phyloP scores from a whole-genome alignment of 108 stramenopile genomes.

The Craspedostauros australis region DNA sequence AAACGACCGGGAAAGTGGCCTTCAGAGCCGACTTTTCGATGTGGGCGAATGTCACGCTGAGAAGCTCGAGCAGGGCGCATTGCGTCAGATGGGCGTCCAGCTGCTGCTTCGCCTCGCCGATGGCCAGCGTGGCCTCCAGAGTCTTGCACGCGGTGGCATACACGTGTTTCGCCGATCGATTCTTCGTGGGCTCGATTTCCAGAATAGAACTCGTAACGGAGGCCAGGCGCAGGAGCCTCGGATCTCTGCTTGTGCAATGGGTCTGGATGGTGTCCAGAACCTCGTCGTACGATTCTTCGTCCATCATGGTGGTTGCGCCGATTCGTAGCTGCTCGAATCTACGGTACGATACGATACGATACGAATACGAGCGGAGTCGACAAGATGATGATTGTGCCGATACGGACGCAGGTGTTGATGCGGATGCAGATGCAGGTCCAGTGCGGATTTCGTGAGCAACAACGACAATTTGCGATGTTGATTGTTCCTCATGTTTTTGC shows the following conservation, averaged over 20 bases:
- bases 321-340: too few relatives aligned
- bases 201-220: conserved; percentile 34
- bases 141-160: conserved; percentile 37
- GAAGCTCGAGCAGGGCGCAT: conserved; percentile 51
- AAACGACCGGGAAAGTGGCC: conserved; percentile 38
- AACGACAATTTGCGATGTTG: too few relatives aligned
- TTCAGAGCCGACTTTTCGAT: conserved; percentile 31
- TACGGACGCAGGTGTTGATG: too few relatives aligned
- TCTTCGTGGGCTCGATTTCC: conserved; percentile 17
- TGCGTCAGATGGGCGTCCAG: conserved; percentile 36
- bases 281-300: not conserved
- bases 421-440: too few relatives aligned
- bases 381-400: too few relatives aligned
- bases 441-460: too few relatives aligned
- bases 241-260: conserved; percentile 20
- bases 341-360: too few relatives aligned
- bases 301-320: not conserved
- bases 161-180: conserved; percentile 13
- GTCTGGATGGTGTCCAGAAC: conserved; percentile 1
- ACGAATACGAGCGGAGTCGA: too few relatives aligned
- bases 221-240: conserved; percentile 33
- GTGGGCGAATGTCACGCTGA: conserved; percentile 39
- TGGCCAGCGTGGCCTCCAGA: conserved; percentile 40
- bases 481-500: too few relatives aligned
- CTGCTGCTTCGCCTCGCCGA: not conserved